Percentiles rank a stretch among this genome's conserved stretches.
Conservation (phyloP, 1,284 basidiomycete genomes). For the Boletus sp. region DNA sequence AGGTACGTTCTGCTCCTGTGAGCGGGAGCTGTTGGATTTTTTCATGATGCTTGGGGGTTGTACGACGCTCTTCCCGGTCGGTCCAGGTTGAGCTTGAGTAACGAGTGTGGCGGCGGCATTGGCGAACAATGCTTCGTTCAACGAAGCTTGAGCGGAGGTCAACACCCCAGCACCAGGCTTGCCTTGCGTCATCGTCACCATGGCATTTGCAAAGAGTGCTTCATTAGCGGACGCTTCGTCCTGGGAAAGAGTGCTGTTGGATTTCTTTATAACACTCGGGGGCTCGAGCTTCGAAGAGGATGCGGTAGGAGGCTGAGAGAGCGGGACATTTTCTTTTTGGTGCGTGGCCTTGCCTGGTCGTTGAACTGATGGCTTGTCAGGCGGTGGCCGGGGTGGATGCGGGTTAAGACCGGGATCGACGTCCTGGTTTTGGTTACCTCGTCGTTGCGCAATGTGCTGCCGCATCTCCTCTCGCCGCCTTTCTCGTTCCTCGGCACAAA, state of each 20-base stretch:
- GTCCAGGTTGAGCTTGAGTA: constrained; percentile 16
- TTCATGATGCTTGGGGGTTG: constrained; percentile 32
- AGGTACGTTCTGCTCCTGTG: constrained; percentile 33
- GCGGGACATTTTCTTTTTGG: constrained; percentile 31
- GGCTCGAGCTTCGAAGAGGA: constrained; percentile 27
- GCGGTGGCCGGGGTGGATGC: constrained; percentile 13
- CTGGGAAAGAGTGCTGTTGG: constrained; percentile 33
- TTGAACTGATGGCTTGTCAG: constrained; percentile 22
- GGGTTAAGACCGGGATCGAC: constrained; percentile 23
- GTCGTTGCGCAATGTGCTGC: constrained; percentile 29
- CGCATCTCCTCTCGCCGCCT: constrained; percentile 43
- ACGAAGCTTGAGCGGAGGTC: constrained; percentile 24
- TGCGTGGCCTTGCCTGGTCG: constrained; percentile 16
- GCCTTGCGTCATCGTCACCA: constrained; percentile 28
- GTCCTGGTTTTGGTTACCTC: constrained; percentile 23
- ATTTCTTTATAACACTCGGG: constrained; percentile 31
- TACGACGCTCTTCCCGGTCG: constrained; percentile 12
- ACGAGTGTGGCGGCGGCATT: constrained; percentile 26
- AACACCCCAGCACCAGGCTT: constrained; percentile 16
- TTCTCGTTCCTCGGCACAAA: constrained; percentile 50
- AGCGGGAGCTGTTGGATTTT: constrained; percentile 33
- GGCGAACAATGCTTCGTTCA: constrained; percentile 33
- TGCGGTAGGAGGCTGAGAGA: constrained; percentile 10
- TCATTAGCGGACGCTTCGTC: constrained; percentile 33
- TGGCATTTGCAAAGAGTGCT: constrained; percentile 31